phyloP scores from a whole-genome alignment of 2,329 filamentous ascomycete species.

The Hypoxylon sp. region DNA sequence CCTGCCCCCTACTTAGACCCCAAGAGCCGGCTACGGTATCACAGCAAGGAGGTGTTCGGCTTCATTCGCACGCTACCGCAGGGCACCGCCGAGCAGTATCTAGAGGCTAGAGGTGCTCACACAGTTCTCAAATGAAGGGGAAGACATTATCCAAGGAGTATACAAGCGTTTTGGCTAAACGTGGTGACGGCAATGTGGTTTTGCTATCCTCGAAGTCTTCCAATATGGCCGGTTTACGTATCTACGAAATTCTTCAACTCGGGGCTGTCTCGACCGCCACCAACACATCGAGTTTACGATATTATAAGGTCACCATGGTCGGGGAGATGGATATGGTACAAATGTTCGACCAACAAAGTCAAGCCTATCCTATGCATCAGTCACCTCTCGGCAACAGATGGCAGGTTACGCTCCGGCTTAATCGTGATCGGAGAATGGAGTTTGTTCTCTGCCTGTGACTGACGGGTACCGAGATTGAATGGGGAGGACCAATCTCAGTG shows the following conservation, averaged over 20 bases:
- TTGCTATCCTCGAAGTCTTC: neutral
- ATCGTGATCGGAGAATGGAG: conserved; percentile 77
- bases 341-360: conserved; percentile 93
- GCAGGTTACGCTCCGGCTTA: conserved; percentile 98
- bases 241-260: neutral
- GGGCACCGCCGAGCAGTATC: conserved; percentile 85
- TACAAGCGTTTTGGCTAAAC: neutral
- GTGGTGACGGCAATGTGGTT: neutral
- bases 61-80: conserved; percentile 85
- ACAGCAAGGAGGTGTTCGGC: conserved; percentile 91
- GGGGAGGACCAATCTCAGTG: conserved; percentile 70
- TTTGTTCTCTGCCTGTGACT: conserved; percentile 80
- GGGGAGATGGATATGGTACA: neutral
- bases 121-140: conserved; percentile 84
- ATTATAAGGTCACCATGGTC: neutral
- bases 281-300: conserved; percentile 2
- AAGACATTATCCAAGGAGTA: neutral
- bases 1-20: conserved; percentile 94
- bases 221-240: neutral
- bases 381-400: conserved; percentile 81
- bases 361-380: conserved; percentile 91
- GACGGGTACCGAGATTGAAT: conserved; percentile 86
- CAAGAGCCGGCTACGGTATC: conserved; percentile 92
- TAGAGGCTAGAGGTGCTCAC: conserved; percentile 91
- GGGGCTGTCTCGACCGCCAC: neutral